Evolutionary conservation across 805 yeast species (phyloP).

Genomic region (Candida maris): DNA sequence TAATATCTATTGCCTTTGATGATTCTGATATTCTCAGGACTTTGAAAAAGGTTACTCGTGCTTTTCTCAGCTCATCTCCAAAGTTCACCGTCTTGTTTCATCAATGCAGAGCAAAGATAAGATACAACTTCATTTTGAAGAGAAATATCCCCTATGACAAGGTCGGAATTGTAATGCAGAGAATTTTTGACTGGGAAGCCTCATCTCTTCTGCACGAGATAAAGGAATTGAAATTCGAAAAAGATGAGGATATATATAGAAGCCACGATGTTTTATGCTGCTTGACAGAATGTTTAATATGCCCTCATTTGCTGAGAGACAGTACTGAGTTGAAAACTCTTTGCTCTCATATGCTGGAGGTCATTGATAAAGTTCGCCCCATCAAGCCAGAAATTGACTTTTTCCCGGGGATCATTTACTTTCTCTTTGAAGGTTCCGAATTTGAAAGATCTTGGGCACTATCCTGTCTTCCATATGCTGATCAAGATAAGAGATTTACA

Average conservation of each 20-base stretch:
- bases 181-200: conserved; percentile 27
- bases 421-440: conserved; percentile 51
- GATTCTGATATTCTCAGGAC: conserved; percentile 11
- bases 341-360: conserved; percentile 37
- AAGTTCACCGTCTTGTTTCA: conserved; percentile 54
- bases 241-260: conserved; percentile 21
- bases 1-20: conserved; percentile 40
- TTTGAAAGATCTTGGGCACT: conserved; percentile 49
- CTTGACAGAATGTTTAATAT: conserved; percentile 46
- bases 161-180: conserved; percentile 20
- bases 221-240: conserved; percentile 12
- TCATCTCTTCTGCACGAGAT: conserved; percentile 14
- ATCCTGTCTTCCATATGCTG: conserved; percentile 25
- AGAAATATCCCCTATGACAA: conserved; percentile 35
- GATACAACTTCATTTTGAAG: conserved; percentile 47
- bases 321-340: conserved; percentile 33
- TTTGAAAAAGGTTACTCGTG: conserved; percentile 10
- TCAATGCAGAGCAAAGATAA: conserved; percentile 46
- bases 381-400: conserved; percentile 13
- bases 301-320: conserved; percentile 47
- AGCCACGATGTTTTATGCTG: conserved; percentile 32
- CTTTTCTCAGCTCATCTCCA: conserved; percentile 45
- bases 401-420: conserved; percentile 51
- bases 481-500: not conserved
- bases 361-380: conserved; percentile 14